Percentiles rank a stretch among this genome's conserved stretches.
These are phyloP conservation scores for Debaryomyces hansenii DNA, from an alignment of 805 yeast species.

Conservation along the genomic window DNA sequence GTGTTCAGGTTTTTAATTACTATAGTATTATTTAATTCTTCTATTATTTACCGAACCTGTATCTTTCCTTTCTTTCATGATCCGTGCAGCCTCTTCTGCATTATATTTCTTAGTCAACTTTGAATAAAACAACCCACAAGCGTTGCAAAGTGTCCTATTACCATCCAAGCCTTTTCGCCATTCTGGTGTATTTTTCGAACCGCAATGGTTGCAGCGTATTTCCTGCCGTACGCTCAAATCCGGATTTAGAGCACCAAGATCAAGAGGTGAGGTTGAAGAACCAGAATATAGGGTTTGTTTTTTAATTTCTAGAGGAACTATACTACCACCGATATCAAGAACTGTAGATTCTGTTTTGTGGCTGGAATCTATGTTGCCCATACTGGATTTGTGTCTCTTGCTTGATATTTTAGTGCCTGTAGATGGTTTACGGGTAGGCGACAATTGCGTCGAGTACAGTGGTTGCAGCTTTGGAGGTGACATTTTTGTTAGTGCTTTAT, in stretches of 20 bases:
- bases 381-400: conserved; percentile 1
- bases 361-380: neutral
- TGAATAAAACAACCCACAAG: conserved; percentile 81
- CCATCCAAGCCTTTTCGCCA: conserved; percentile 94
- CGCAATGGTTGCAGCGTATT: conserved; percentile 55
- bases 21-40: conserved; percentile 9
- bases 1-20: neutral
- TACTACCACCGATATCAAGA: conserved; percentile 8
- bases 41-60: conserved; percentile 19
- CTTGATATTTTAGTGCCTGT: neutral
- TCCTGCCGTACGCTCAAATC: conserved; percentile 16
- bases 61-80: conserved; percentile 25
- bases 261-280: neutral
- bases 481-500: no score
- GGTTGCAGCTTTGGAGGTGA: no score
- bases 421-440: neutral
- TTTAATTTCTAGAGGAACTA: conserved; percentile 8
- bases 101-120: conserved; percentile 57
- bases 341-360: neutral
- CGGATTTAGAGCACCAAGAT: conserved; percentile 14
- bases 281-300: neutral
- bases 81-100: conserved; percentile 36
- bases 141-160: conserved; percentile 80
- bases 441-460: neutral
- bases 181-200: conserved; percentile 76